Base-by-base conservation (phyloP, 2,329 filamentous ascomycete genomes). In the Chaetomium sp. region DNA sequence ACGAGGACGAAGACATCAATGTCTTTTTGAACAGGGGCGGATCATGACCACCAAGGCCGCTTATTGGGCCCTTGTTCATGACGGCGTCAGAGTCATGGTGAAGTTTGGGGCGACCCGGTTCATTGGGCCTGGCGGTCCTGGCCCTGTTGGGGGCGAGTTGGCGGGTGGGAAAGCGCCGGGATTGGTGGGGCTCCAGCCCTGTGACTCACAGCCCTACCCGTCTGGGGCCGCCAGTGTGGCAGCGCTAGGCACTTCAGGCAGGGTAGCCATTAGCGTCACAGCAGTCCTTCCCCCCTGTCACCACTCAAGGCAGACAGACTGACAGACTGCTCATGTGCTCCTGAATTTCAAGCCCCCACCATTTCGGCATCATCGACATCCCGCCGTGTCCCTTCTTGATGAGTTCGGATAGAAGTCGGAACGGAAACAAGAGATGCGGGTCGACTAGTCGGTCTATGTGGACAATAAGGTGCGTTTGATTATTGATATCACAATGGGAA, bases 181-280 rank as follows among this genome's bases (percentile, higher is more conserved):
- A 60, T 60, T 60, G 56, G 59, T 53, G 58, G 27, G 49, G 36
- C 4, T 41, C 6, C 34, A 27, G 48, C 10, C 43, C 44, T 45
- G 51, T 60, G 58, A 60, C 38, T 60, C 59, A 60, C 37, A 33
- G 36, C 36, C 33, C 40, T 53, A 42, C 41, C 27, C 7, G 19
- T 49, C 53, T 43, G 41, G 46, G 43, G 35, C 33, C 19, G 2
- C 10, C 14, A 43, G 38, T 51, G 55, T 51, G 51, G 51, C 55
- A 54, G 55, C 35, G 46, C 41, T 36, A 57, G 55, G 55, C 55
- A 57, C 50, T 36, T 36, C 53, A 27, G 55, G 36, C 35, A n/a
- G 32, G 19, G n/a, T 12, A n/a, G 12, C n/a, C 34, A 4, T 6
- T 27, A 34, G 55, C 38, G 47, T 32, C 19, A 3, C 19, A 27